Conservation (phyloP, 2,329 filamentous ascomycete species). For the Diaporthe vaccinii region DNA sequence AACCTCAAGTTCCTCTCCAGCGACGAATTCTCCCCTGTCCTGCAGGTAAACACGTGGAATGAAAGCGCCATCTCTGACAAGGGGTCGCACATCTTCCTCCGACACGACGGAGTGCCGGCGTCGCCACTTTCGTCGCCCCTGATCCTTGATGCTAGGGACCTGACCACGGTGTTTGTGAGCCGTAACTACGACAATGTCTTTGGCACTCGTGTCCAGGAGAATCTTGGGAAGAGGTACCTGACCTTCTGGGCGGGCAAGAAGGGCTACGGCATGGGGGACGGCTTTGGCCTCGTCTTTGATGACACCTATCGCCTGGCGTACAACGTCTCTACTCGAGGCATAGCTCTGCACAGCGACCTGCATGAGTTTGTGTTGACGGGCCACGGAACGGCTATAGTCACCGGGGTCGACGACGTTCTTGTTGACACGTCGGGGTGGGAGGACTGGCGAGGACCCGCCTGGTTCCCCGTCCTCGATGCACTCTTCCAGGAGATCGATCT, state of each 20-base stretch:
- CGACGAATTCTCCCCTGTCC: slow-evolving; percentile 39
- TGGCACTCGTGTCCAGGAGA: slow-evolving; percentile 43
- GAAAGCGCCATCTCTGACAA: slow-evolving; percentile 40
- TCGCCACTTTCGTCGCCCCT: slow-evolving; percentile 40
- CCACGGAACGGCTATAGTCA: slow-evolving; percentile 56
- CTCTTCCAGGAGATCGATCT: slow-evolving; percentile 63
- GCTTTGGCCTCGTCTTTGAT: slow-evolving; percentile 43
- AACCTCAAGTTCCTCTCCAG: slow-evolving; percentile 41
- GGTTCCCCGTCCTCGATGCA: slow-evolving; percentile 48
- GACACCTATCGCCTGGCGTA: slow-evolving; percentile 42
- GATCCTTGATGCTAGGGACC: slow-evolving; percentile 42
- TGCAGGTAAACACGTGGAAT: slow-evolving; percentile 43
- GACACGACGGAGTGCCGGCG: slow-evolving; percentile 41
- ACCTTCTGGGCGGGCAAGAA: slow-evolving; percentile 44
- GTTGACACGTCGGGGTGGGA: slow-evolving; percentile 47
- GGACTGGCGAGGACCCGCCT: slow-evolving; percentile 22
- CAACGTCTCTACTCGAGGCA: slow-evolving; percentile 39
- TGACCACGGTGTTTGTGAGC: slow-evolving; percentile 44
- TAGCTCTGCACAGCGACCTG: slow-evolving; percentile 38
- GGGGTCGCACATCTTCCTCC: slow-evolving; percentile 45
- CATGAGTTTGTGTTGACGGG: slow-evolving; percentile 58
- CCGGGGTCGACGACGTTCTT: slow-evolving; percentile 48
- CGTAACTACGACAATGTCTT: slow-evolving; percentile 43
- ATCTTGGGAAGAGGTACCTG: slow-evolving; percentile 43
- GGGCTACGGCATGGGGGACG: slow-evolving; percentile 41